Conservation (phyloP, 139 green algal species). For the Asterochloris sp. region DNA sequence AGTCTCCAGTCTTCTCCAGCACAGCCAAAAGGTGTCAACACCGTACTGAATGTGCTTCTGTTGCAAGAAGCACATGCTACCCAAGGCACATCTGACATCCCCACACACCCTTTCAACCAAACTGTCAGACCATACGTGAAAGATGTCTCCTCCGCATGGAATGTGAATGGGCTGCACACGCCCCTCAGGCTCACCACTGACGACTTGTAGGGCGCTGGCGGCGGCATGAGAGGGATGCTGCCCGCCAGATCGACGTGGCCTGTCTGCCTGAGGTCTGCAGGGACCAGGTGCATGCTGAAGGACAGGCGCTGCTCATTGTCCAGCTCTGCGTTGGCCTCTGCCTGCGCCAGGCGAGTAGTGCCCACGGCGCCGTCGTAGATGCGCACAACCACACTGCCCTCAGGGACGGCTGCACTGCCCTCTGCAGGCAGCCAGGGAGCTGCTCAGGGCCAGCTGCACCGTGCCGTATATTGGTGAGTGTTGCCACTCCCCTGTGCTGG, state of each 20-base stretch:
- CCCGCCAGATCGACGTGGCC: conserved; percentile 53
- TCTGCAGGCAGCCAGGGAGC: background rate
- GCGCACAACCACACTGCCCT: conserved; percentile 54
- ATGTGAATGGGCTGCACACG: too few species aligned
- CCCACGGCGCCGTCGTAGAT: conserved; percentile 74
- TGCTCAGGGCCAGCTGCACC: background rate
- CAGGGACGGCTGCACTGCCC: conserved; percentile 27
- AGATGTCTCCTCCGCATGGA: too few species aligned
- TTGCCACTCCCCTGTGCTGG: too few species aligned
- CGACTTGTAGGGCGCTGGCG: background rate
- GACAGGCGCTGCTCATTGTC: conserved; percentile 38
- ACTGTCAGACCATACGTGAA: too few species aligned
- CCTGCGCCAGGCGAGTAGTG: conserved; percentile 49
- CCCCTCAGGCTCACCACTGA: too few species aligned
- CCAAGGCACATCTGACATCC: too few species aligned
- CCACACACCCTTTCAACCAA: too few species aligned
- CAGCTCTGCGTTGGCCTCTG: conserved; percentile 45
- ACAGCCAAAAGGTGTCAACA: too few species aligned
- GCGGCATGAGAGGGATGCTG: conserved; percentile 26
- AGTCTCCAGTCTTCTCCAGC: too few species aligned
- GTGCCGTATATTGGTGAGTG: too few species aligned
- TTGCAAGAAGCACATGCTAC: too few species aligned
- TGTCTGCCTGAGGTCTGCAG: conserved; percentile 40
- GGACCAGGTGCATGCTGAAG: conserved; percentile 57
- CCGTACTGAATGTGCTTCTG: too few species aligned